Evolutionary conservation across 306 rosid genomes (phyloP).

Genomic region (Canavalia gladiata): DNA sequence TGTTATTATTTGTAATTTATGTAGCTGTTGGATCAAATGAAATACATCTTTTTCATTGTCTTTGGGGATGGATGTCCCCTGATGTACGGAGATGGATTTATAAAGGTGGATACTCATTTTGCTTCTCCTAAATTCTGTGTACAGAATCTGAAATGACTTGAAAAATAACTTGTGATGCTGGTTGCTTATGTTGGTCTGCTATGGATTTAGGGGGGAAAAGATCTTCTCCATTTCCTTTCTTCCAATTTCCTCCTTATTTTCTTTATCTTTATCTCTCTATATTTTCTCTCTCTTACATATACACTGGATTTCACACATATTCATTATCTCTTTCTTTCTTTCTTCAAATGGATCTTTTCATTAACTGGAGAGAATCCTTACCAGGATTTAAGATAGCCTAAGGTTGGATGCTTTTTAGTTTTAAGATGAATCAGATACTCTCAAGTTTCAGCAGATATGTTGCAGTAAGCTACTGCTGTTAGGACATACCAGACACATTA

Average conservation of each 20-base stretch:
- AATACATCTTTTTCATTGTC: constrained; percentile 52
- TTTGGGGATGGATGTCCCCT: constrained; percentile 54
- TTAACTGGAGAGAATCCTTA: too few species aligned
- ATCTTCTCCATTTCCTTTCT: too few species aligned
- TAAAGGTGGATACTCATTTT: constrained; percentile 52
- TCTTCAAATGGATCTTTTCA: too few species aligned
- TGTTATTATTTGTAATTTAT: constrained; percentile 56
- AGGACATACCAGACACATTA: neutral
- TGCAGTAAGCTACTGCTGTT: neutral
- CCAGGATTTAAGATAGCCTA: too few species aligned
- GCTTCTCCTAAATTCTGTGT: constrained; percentile 66
- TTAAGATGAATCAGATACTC: neutral
- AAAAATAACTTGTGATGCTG: constrained; percentile 44
- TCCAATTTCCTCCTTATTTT: too few species aligned
- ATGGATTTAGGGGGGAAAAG: neutral
- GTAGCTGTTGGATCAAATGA: constrained; percentile 57
- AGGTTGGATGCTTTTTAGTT: constrained; percentile 18
- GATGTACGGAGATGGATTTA: constrained; percentile 61
- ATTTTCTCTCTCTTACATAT: too few species aligned
- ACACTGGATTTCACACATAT: too few species aligned
- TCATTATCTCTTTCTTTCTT: too few species aligned
- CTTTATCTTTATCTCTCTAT: too few species aligned
- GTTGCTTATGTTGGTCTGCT: constrained; percentile 33
- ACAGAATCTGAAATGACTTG: constrained; percentile 47
- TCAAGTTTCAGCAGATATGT: neutral